Evolutionary conservation across 2,329 filamentous ascomycete species (phyloP), one percentile per base, ranked within the genome.

Genomic region (Exophiala oligosperma): DNA sequence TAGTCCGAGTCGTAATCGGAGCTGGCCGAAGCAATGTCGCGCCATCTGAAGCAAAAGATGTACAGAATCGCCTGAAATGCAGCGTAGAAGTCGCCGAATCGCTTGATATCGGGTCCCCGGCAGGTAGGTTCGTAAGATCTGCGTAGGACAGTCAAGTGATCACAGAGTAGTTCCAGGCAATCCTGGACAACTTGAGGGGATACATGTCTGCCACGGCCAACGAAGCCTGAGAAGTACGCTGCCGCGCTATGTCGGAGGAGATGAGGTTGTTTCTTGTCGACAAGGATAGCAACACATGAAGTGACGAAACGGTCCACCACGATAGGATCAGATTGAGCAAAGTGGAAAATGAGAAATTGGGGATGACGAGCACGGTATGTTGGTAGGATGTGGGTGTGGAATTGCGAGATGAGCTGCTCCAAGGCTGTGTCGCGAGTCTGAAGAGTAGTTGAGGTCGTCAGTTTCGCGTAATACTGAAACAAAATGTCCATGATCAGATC

Each of bases 41-140:
- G 88, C 94, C 94, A 99, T 55, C 94, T 87, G 79, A 99, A 99
- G 78, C 94, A 99, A 75, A 96, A 97, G 59, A 96, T 93, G 77
- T 97, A 97, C 24, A 97, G 83, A 2, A 95, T 80, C 1, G 92
- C 92, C 73, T 97, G 92, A n/a, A 89, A 86, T 49, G 92, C 85
- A 17, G 90, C 87, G 72, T 97, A 97, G 74, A 95, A 96, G 12
- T 89, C 85, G 49, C 87, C 85, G 70, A 93, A 96, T 48, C 89
- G 87, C 62, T 88, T 86, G 56, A 95, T 82, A 71, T 99, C 92
- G 0, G 94, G 94, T 2, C 91, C 92, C 14, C 86, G 86, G 71
- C 92, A 96, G 29, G 81, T 78, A 4, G 82, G 78, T 70, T 96
- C 89, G 71, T 92, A 88, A 48, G 85, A 80, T 12, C 78, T 72